phyloP scores from a whole-genome alignment of 495 filamentous ascomycete species.

The Penicillium steckii region DNA sequence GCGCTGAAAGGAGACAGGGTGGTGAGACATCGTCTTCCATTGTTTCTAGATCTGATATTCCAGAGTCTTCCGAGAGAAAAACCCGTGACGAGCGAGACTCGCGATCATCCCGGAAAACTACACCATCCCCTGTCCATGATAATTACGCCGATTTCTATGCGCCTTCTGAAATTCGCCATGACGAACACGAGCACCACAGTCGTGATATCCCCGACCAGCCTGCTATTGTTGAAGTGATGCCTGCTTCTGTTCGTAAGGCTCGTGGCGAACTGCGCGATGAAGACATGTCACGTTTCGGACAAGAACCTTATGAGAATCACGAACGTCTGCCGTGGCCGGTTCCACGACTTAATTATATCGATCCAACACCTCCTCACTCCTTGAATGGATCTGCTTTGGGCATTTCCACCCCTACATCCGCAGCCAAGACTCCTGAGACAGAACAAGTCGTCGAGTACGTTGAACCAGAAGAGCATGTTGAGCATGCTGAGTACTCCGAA shows the following conservation, averaged over 20 bases:
- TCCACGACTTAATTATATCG: slow-evolving; percentile 45
- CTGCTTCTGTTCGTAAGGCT: slow-evolving; percentile 25
- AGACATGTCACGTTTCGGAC: slow-evolving; percentile 14
- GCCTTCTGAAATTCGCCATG: slow-evolving; percentile 37
- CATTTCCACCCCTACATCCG: slow-evolving; percentile 24
- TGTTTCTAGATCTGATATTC: slow-evolving; percentile 15
- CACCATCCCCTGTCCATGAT: slow-evolving; percentile 34
- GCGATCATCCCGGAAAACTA: slow-evolving; percentile 23
- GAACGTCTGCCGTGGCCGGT: slow-evolving; percentile 48
- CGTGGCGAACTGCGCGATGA: slow-evolving; percentile 8
- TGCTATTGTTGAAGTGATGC: slow-evolving; percentile 33
- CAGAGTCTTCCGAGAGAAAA: slow-evolving; percentile 13
- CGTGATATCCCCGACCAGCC: slow-evolving; percentile 26
- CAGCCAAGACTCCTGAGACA: slow-evolving; percentile 15
- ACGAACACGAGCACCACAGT: slow-evolving; percentile 18
- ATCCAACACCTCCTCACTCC: slow-evolving; percentile 52
- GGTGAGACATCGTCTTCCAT: slow-evolving; percentile 23
- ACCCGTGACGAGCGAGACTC: slow-evolving; percentile 17
- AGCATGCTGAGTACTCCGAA: background rate
- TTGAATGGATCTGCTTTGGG: slow-evolving; percentile 39
- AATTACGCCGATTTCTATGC: slow-evolving; percentile 46
- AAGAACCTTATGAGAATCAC: slow-evolving; percentile 29
- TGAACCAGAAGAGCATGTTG: slow-evolving; percentile 2
- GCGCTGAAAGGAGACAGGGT: slow-evolving; percentile 33
- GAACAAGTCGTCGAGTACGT: slow-evolving; percentile 5